Evolutionary conservation across 2,329 filamentous ascomycete species (phyloP), one percentile per base, ranked within the genome.

Genomic region (Rutstroemia sp.): DNA sequence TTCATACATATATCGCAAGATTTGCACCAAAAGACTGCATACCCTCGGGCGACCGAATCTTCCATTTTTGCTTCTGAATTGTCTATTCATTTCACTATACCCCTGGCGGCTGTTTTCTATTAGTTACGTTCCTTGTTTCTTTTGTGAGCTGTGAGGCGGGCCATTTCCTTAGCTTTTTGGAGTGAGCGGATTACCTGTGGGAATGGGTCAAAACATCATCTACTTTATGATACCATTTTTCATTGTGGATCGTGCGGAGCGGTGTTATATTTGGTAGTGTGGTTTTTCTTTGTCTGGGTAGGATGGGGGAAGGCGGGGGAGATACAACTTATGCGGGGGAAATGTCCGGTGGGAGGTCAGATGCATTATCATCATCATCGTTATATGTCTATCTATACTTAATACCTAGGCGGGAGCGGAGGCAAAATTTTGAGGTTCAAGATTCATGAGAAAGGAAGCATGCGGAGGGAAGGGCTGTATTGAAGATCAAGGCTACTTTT

Each of bases 1-100:
- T 37, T 66, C 60, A 16, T 30, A 51, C 25, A 51, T 18, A 23
- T 37, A 55, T 55, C 53, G 53, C 53, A 55, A 55, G 53, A 55
- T 50, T 55, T 50, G 37, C 48, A 41, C 53, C 44, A 50, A 42
- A 55, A 55, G 46, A 51, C 19, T 50, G 53, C 46, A 55, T 55
- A 50, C 14, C 53, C 18, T 55, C 53, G 53, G 53, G 53, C 53
- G 53, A 55, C 53, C 53, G 53, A 55, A 44, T 23, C 53, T 23
- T 48, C n/a, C 48, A 3, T 44, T 51, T 44, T 55, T 50, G 38
- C 25, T 50, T 39, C 42, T 55, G 30, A n/a, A 25, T 34, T 34
- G 44, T 50, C n/a, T 30, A 10, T 50, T 51, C 19, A 44, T 37
- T 55, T 55, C 49, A 37, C 38, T 55, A 55, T 55, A 55, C 47